Conservation (phyloP, 139 green algal species). For the Chlamydomonas incerta region DNA sequence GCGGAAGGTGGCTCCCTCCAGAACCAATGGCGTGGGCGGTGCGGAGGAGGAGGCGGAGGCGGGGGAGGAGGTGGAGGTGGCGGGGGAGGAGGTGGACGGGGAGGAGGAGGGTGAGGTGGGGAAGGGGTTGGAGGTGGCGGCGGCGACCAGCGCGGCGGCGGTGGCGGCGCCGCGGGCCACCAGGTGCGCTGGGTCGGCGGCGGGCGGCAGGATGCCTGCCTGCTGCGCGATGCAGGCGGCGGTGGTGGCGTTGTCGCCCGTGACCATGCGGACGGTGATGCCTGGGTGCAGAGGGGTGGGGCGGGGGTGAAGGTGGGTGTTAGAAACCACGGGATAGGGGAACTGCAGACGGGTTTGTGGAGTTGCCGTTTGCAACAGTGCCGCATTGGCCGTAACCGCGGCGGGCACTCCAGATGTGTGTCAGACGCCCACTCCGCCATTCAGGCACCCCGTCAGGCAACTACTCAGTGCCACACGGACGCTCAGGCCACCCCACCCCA, state of each 20-base stretch:
- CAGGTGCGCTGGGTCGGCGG: not conserved
- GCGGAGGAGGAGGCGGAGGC: not conserved
- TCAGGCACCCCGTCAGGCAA: too few species aligned
- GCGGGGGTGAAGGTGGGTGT: too few species aligned
- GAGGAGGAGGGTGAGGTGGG: not conserved
- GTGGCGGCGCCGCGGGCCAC: not conserved
- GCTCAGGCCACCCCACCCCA: too few species aligned
- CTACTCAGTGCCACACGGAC: too few species aligned
- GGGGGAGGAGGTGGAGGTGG: not conserved
- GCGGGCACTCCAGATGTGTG: too few species aligned
- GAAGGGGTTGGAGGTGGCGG: not conserved
- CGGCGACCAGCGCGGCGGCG: not conserved
- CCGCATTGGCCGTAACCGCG: too few species aligned
- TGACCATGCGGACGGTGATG: slow-evolving; percentile 97
- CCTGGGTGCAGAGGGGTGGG: too few species aligned
- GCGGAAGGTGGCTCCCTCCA: slow-evolving; percentile 69
- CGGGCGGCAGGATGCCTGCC: slow-evolving; percentile 83
- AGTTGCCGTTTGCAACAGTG: too few species aligned
- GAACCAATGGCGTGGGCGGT: not conserved
- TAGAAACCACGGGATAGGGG: too few species aligned
- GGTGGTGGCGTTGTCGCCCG: slow-evolving; percentile 93
- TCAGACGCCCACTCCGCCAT: too few species aligned
- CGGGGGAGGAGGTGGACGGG: not conserved
- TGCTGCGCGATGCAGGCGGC: slow-evolving; percentile 87
- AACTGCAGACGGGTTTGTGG: too few species aligned